Conservation (phyloP, 1,284 basidiomycete genomes). For the Leccinum fallax region DNA sequence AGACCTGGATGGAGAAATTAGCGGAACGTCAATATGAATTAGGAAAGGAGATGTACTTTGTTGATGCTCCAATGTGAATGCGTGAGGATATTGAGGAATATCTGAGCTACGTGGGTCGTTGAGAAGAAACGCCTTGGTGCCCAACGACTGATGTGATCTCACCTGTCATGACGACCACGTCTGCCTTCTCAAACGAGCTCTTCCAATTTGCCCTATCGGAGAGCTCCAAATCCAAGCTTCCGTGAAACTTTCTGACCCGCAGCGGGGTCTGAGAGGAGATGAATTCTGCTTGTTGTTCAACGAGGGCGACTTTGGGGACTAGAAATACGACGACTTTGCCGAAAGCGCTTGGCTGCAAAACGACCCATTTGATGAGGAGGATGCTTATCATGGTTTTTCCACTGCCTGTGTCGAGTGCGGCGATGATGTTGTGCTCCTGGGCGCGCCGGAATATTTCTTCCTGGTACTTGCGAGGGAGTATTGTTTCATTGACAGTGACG, state of each 20-base stretch:
- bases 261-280: conserved; percentile 66
- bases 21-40: conserved; percentile 1
- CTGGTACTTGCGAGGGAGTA: conserved; percentile 60
- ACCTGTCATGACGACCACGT: conserved; percentile 86
- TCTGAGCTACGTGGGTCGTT: conserved; percentile 58
- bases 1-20: conserved; percentile 48
- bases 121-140: neutral
- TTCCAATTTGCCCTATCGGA: conserved; percentile 69
- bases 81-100: conserved; percentile 75
- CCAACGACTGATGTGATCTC: conserved; percentile 13
- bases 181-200: conserved; percentile 57
- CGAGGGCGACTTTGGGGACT: conserved; percentile 80
- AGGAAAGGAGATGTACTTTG: conserved; percentile 41
- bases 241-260: conserved; percentile 66
- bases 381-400: conserved; percentile 85
- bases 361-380: conserved; percentile 75
- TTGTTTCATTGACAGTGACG: conserved; percentile 34
- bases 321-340: conserved; percentile 69
- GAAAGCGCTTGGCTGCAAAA: conserved; percentile 47
- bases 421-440: conserved; percentile 73
- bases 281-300: conserved; percentile 77
- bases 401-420: conserved; percentile 75
- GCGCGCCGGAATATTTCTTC: conserved; percentile 77
- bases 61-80: conserved; percentile 78
- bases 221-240: conserved; percentile 68